Base-by-base conservation (phyloP, 192 early-diverging fungal genomes). In the Backusella parvicylindrica region DNA sequence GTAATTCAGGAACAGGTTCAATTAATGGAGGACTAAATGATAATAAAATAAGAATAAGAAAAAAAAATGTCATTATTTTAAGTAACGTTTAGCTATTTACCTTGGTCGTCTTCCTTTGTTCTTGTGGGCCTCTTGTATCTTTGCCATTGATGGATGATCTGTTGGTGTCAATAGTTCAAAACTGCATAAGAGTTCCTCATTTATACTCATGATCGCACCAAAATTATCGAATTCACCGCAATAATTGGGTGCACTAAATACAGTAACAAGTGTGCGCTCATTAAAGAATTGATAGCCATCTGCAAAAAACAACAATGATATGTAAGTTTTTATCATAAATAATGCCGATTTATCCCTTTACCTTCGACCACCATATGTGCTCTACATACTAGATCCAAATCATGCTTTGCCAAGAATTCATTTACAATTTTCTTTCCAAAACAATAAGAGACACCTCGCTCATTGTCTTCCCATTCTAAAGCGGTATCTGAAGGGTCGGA, bases 281-380 rank as follows among this genome's bases (percentile, higher is more conserved):
- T 95, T 95, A 87, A 99, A 99, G 82, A 99, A 99, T 84, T 99
- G 96, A 80, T 99, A 99, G n/a, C 97, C 97, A 82, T 99, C 97
- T 80, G 6, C 2, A 64, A 31, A n/a, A 21, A 50, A 21, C 15
- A 6, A 53, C 11, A 23, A 64, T 53, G 50, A 8, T 21, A 33
- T 18, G 5, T 28, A 16, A 64, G 26, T 16, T 18, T 28, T 8
- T 6, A 18, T 28, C 30, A 32, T 31, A 21, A 21, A 21, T 21
- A 50, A 50, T 56, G 3, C 23, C 18, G 6, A 23, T 53, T 18
- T 1, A 56, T 28, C 21, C n/a, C 13, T n/a, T 66, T 15, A 66
- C 31, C 64, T 66, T 66, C 64, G 28, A 26, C 18, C 23, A 99
- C 97, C 87, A 96, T 95, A 85, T 99, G 97, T 16, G 97, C 97